Evolutionary conservation across 805 yeast species (phyloP), one percentile per base, ranked within the genome.

Genomic region (Danielozyma ontarioensis): DNA sequence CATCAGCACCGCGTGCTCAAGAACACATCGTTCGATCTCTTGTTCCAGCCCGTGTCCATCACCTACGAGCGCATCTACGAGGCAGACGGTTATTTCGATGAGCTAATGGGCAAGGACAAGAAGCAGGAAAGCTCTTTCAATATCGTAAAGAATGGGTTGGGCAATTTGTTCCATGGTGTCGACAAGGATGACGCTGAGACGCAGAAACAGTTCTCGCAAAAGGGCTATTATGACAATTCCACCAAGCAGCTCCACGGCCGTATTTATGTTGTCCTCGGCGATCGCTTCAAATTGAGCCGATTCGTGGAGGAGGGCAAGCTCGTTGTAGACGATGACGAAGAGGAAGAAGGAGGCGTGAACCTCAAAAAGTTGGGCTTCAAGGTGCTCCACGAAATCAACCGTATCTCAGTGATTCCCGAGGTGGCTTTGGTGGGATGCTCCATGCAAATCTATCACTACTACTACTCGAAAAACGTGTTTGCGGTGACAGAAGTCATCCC

Each of bases 1-100:
- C 51, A 64, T 15, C 77, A 76, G 31, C 37, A 33, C 11, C 36
- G 39, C 16, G 27, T 28, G 11, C 48, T 45, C 15, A 34, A 39
- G 7, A 47, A 47, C 17, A 15, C 35, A 4, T 31, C 49, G 1
- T 61, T 63, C 30, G 64, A 66, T 41, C 34, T 64, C 43, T 37
- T 57, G 33, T 37, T 76, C 30, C 72, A 72, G 36, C 83, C 83
- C 0, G 62, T 77, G 2, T 64, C 80, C 14, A 73, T 78, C 16
- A 76, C 74, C 37, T 77, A 78, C 43, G 83, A 77, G 51, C 63
- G 78, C 37, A 74, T 76, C 7, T 73, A 75, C 32, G 83, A 77
- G 48, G 54, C 68, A 4, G 72, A 66, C 40, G 70, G 76, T 2
- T 77, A 75, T 45, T 68, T 76, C 17, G 65, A 68, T 27, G 83